These are phyloP conservation scores for Theobroma grandiflorum DNA, from an alignment of 441 rosid species.

Conservation along the genomic window DNA sequence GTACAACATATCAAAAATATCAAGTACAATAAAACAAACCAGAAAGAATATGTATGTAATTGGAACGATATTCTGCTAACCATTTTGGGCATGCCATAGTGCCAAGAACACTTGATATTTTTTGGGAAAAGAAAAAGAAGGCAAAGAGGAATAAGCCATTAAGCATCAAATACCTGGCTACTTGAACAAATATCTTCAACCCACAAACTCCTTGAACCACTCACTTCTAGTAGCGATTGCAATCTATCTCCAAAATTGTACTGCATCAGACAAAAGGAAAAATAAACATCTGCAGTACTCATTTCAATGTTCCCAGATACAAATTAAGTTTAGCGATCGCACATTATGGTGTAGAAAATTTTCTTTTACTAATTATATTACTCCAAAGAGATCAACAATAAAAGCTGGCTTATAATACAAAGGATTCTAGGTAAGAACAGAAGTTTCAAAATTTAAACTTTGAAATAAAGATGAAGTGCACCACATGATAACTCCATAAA, in stretches of 20 bases:
- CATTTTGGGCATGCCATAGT: not conserved
- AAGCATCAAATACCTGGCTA: conserved; percentile 64
- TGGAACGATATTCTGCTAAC: not conserved
- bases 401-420: not conserved
- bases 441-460: not conserved
- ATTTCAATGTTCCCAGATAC: conserved; percentile 11
- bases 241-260: conserved; percentile 67
- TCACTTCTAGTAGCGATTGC: conserved; percentile 50
- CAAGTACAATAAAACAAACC: conserved; percentile 6
- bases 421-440: not conserved
- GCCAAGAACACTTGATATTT: conserved; percentile 2
- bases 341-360: not conserved
- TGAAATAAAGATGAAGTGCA: not conserved
- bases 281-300: not conserved
- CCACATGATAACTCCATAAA: not conserved
- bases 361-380: not conserved
- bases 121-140: not conserved
- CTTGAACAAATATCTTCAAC: conserved; percentile 61
- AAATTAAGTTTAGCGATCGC: not conserved
- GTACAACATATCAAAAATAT: not conserved
- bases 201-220: conserved; percentile 70
- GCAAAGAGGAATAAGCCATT: not conserved
- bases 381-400: not conserved
- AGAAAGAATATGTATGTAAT: not conserved
- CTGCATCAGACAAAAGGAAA: conserved; percentile 48